Conservation (phyloP, 495 filamentous ascomycete species). For the Tetracladium setigerum region DNA sequence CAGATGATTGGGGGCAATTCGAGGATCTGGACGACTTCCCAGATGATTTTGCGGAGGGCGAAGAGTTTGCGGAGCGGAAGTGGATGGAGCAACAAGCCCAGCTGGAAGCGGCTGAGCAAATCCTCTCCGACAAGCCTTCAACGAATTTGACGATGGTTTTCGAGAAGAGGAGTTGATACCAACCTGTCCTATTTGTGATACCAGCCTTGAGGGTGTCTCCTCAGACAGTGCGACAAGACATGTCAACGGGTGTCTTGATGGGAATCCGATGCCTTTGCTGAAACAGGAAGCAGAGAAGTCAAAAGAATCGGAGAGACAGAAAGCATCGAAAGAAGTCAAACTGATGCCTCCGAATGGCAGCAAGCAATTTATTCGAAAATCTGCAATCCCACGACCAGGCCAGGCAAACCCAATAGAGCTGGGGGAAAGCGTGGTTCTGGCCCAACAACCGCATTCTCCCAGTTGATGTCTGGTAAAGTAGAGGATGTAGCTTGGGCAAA, state of each 20-base stretch:
- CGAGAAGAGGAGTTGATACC: slow-evolving; percentile 23
- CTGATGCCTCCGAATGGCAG: slow-evolving; percentile 31
- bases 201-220: slow-evolving; percentile 48
- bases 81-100: slow-evolving; percentile 24
- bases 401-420: slow-evolving; percentile 67
- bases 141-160: slow-evolving; percentile 9
- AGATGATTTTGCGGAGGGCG: slow-evolving; percentile 22
- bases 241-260: slow-evolving; percentile 91
- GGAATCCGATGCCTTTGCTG: slow-evolving; percentile 48
- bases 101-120: slow-evolving; percentile 22
- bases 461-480: slow-evolving; percentile 83
- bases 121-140: slow-evolving; percentile 35
- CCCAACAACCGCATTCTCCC: slow-evolving; percentile 70
- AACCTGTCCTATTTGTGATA: slow-evolving; percentile 71
- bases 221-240: slow-evolving; percentile 59
- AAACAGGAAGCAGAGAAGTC: slow-evolving; percentile 4
- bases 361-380: slow-evolving; percentile 49
- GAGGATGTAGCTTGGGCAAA: slow-evolving; percentile 86
- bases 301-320: slow-evolving; percentile 1
- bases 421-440: slow-evolving; percentile 22
- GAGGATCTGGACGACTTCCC: slow-evolving; percentile 42
- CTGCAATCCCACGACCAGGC: slow-evolving; percentile 63
- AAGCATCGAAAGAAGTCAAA: slow-evolving; percentile 12
- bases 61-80: slow-evolving; percentile 19
- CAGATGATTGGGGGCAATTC: slow-evolving; percentile 51